Evolutionary conservation across 176 grass and related monocot species (phyloP).

Genomic region (Dendrocalamus sinicus): DNA sequence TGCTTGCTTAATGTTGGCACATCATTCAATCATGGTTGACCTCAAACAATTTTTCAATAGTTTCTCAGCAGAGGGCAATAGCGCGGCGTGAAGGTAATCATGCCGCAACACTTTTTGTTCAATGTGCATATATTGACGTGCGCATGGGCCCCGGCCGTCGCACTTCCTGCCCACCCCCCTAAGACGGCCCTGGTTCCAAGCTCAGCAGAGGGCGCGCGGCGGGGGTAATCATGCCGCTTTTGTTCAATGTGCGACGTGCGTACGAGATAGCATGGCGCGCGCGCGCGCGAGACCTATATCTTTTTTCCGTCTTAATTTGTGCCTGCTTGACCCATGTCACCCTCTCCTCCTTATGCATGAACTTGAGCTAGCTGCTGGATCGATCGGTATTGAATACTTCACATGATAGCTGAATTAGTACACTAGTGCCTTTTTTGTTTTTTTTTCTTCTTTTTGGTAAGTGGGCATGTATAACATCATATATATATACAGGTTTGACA

Average conservation of each 20-base stretch:
- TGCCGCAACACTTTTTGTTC: too few relatives aligned
- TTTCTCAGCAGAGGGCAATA: too few relatives aligned
- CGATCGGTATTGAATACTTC: neutral
- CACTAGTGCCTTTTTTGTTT: neutral
- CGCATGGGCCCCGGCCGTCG: too few relatives aligned
- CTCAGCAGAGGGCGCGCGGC: conserved; percentile 12
- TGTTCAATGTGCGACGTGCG: conserved; percentile 44
- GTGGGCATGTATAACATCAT: conserved; percentile 20
- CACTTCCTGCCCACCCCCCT: too few relatives aligned
- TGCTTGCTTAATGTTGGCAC: too few relatives aligned
- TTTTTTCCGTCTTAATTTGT: conserved; percentile 1
- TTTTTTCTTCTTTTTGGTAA: neutral
- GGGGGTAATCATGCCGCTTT: conserved; percentile 62
- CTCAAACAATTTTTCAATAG: too few relatives aligned
- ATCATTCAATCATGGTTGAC: too few relatives aligned
- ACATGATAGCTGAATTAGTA: conserved; percentile 15
- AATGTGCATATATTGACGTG: too few relatives aligned
- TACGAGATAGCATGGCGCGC: conserved; percentile 32
- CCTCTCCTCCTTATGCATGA: neutral
- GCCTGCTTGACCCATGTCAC: conserved; percentile 4
- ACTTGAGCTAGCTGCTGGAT: neutral
- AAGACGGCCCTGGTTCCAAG: too few relatives aligned
- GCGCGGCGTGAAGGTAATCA: too few relatives aligned
- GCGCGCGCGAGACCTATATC: neutral
- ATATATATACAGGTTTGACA: conserved; percentile 9